These are phyloP conservation scores for Auriscalpium vulgare DNA, from an alignment of 768 basidiomycete species.

Conservation along the genomic window DNA sequence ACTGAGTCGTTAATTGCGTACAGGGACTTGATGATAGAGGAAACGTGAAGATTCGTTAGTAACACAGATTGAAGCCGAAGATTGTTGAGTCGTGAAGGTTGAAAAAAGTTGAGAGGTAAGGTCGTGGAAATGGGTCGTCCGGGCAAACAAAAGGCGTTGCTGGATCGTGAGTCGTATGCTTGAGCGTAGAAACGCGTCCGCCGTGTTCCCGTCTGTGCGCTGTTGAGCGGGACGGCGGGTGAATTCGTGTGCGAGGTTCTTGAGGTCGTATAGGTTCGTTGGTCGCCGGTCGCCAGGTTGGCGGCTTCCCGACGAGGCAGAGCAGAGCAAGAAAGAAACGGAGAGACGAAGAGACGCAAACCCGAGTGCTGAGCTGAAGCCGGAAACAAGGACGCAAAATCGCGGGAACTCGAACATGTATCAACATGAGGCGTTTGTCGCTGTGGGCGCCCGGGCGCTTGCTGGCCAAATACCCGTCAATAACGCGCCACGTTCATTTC, in stretches of 20 bases:
- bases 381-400: neutral
- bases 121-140: neutral
- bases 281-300: neutral
- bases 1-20: slow-evolving; percentile 2
- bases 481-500: neutral
- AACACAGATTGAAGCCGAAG: neutral
- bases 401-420: neutral
- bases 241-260: neutral
- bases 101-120: neutral
- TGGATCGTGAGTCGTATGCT: neutral
- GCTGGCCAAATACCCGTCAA: neutral
- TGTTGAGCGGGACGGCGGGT: neutral
- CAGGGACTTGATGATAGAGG: neutral
- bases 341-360: neutral
- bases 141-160: neutral
- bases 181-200: slow-evolving; percentile 2
- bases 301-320: neutral
- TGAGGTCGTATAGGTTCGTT: neutral
- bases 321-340: neutral
- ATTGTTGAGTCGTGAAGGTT: neutral
- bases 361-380: neutral
- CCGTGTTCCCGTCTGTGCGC: neutral
- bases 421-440: neutral
- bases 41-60: slow-evolving; percentile 8
- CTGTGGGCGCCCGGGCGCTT: neutral